Evolutionary conservation across 768 basidiomycete species (phyloP).

Genomic region (Leccinum ochraceum): DNA sequence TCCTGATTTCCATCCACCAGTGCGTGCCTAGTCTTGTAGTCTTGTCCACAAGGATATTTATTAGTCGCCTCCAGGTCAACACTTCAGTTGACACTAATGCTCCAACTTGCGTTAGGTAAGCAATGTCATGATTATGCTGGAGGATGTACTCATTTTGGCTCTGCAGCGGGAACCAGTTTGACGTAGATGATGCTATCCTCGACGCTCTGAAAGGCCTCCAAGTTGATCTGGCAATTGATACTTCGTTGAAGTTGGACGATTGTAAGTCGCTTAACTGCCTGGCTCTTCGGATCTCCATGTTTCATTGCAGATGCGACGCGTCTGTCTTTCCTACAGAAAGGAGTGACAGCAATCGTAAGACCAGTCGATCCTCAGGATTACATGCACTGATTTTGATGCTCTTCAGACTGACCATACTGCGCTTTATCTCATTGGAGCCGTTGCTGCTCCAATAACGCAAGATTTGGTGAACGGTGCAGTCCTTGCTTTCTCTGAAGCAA

Average conservation of each 20-base stretch:
- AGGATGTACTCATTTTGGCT: constrained; percentile 9
- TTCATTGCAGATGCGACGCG: constrained; percentile 48
- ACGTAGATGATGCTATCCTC: constrained; percentile 60
- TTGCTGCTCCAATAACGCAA: constrained; percentile 67
- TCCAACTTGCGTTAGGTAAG: constrained; percentile 60
- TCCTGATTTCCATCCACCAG: constrained; percentile 52
- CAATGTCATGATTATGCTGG: neutral
- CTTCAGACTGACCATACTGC: constrained; percentile 59
- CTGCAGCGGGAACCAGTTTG: constrained; percentile 63
- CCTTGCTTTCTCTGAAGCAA: constrained; percentile 55
- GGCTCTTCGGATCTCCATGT: constrained; percentile 3
- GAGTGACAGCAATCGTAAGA: constrained; percentile 55
- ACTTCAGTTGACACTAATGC: constrained; percentile 52
- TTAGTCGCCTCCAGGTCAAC: constrained; percentile 42
- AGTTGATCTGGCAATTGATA: constrained; percentile 58
- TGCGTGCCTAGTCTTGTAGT: constrained; percentile 25
- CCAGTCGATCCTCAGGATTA: neutral
- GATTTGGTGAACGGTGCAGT: constrained; percentile 58
- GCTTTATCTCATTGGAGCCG: constrained; percentile 69
- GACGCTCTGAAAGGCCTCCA: constrained; percentile 59
- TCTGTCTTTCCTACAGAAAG: constrained; percentile 56
- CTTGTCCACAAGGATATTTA: neutral
- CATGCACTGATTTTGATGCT: constrained; percentile 4
- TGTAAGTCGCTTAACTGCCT: constrained; percentile 41
- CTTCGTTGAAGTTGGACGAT: constrained; percentile 61